A percentile compares a stretch with the other conserved stretches of the same genome.
phyloP scores from a whole-genome alignment of 352 stramenopile genomes.

The Phytophthora citrophthora region DNA sequence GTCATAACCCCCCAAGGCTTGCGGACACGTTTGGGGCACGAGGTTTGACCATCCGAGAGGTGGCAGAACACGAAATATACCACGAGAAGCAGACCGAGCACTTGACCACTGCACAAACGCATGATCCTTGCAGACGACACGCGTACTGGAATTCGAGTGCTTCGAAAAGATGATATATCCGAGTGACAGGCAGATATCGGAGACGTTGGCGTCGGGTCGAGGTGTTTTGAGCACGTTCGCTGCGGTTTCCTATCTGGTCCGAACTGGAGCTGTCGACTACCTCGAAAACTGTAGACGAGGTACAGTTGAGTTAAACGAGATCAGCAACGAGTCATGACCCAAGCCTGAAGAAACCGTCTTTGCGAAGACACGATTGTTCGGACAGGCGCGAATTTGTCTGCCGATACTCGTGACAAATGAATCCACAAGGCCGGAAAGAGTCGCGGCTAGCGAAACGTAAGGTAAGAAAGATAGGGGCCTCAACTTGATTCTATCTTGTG shows the following conservation, averaged over 20 bases:
- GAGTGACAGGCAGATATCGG: not conserved
- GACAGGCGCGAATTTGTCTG: conserved; percentile 15
- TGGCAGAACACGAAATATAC: conserved; percentile 11
- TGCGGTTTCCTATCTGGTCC: conserved; percentile 7
- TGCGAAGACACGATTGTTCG: conserved; percentile 14
- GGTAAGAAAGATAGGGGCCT: not conserved
- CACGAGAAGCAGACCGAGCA: conserved; percentile 13
- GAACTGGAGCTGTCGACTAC: conserved; percentile 13
- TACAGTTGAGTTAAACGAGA: not conserved
- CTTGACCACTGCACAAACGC: conserved; percentile 9
- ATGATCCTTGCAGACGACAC: conserved; percentile 6
- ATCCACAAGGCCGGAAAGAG: conserved; percentile 23
- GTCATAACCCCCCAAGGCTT: conserved; percentile 42
- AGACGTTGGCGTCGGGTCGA: not conserved
- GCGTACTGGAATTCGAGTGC: not conserved
- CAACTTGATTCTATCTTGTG: no score
- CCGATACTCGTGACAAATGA: conserved; percentile 11
- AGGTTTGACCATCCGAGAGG: conserved; percentile 1
- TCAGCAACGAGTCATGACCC: no score
- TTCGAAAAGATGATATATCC: conserved; percentile 6
- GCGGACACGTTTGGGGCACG: conserved; percentile 22
- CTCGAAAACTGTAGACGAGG: conserved; percentile 6
- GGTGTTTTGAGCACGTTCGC: conserved; percentile 8
- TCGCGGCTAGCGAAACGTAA: conserved; percentile 23
- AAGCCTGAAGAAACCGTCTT: conserved; percentile 3